Evolutionary conservation across 1,284 basidiomycete species (phyloP).

Genomic region (Sanghuangporus sanghuang): DNA sequence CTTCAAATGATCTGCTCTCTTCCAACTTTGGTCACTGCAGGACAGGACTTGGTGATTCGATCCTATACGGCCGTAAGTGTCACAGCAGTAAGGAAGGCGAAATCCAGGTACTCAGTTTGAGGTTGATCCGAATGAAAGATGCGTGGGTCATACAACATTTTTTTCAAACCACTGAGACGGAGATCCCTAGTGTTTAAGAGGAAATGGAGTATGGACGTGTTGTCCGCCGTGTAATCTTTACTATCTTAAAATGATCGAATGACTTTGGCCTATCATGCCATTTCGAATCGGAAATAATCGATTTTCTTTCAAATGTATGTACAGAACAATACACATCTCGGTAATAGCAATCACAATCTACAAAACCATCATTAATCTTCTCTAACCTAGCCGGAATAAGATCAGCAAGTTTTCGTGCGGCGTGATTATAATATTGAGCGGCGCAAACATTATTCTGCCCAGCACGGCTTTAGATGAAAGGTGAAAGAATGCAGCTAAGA

Average conservation of each 20-base stretch:
- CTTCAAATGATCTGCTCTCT: conserved; percentile 55
- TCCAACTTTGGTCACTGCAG: conserved; percentile 74
- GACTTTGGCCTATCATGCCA: background rate
- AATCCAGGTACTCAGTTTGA: conserved; percentile 47
- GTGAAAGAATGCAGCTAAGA: no score
- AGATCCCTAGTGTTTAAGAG: conserved; percentile 43
- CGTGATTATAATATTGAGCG: no score
- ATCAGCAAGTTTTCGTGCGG: no score
- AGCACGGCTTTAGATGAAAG: no score
- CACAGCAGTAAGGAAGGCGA: conserved; percentile 64
- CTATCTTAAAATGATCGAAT: conserved; percentile 27
- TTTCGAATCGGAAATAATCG: background rate
- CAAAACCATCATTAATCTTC: no score
- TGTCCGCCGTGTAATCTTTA: conserved; percentile 60
- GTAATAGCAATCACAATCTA: no score
- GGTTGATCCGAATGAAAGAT: conserved; percentile 46
- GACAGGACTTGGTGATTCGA: conserved; percentile 20
- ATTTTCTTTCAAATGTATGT: no score
- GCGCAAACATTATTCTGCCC: no score
- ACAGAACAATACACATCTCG: no score
- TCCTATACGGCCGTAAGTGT: conserved; percentile 49
- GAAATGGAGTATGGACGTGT: conserved; percentile 51
- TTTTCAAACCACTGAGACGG: background rate
- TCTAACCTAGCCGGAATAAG: no score
- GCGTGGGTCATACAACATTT: conserved; percentile 22